Conservation (phyloP, 1,284 basidiomycete species). For the Leccinum pseudoinsigne region DNA sequence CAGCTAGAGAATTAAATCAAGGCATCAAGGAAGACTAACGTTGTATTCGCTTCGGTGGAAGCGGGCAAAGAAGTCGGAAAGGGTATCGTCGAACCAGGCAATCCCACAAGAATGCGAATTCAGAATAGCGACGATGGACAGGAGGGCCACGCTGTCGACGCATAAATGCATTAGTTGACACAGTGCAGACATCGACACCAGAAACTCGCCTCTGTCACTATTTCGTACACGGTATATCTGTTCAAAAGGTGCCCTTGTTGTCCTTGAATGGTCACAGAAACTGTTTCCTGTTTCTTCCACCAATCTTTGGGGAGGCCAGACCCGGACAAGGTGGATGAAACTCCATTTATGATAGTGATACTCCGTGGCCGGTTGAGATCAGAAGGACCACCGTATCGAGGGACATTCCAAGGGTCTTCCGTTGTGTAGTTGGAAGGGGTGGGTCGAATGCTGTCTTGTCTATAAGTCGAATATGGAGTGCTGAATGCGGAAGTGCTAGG, state of each 20-base stretch:
- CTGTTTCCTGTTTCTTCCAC: conserved; percentile 81
- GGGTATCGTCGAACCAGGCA: conserved; percentile 80
- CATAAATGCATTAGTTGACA: conserved; percentile 13
- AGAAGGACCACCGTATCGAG: conserved; percentile 22
- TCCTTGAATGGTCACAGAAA: conserved; percentile 71
- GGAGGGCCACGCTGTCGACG: conserved; percentile 54
- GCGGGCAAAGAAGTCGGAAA: conserved; percentile 84
- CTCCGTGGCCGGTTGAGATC: conserved; percentile 29
- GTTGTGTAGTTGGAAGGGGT: conserved; percentile 50
- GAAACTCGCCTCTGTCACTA: conserved; percentile 72
- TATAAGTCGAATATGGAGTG: conserved; percentile 39
- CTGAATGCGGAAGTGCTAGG: conserved; percentile 50
- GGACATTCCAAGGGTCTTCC: conserved; percentile 74
- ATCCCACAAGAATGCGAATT: conserved; percentile 89
- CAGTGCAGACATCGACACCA: conserved; percentile 1
- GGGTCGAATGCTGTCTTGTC: conserved; percentile 40
- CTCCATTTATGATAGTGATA: conserved; percentile 45
- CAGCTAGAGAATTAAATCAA: not conserved
- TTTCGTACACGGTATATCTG: conserved; percentile 77
- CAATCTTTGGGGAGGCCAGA: conserved; percentile 74
- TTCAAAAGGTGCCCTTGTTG: conserved; percentile 90
- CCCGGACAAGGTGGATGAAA: conserved; percentile 61
- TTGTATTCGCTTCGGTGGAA: conserved; percentile 90
- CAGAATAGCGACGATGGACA: conserved; percentile 80
- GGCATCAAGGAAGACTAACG: conserved; percentile 50